Percentiles rank a stretch among this genome's conserved stretches.
Evolutionary conservation across 78 protist genomes (phyloP).

Genomic region (Blattamonas nauphoetae): DNA sequence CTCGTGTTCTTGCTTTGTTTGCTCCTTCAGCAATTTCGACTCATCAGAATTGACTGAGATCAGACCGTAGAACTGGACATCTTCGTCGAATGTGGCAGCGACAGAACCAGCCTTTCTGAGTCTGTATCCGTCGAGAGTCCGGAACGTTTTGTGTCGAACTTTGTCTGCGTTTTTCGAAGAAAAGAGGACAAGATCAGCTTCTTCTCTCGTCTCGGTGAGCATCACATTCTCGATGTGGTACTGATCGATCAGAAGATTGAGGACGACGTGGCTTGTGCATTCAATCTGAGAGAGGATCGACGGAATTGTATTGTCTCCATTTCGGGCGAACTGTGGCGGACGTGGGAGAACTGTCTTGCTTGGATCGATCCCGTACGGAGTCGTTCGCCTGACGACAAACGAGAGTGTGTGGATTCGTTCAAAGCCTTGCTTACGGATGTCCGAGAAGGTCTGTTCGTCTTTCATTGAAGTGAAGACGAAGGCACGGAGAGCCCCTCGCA

Average conservation of each 20-base stretch:
- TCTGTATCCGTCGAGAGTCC: neutral
- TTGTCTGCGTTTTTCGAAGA: neutral
- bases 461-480: neutral
- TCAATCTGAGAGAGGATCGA: neutral
- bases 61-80: too few species aligned
- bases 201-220: neutral
- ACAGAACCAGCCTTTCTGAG: neutral
- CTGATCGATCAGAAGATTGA: conserved; percentile 5
- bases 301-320: neutral
- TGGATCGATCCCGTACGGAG: too few species aligned
- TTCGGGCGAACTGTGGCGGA: too few species aligned
- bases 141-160: neutral
- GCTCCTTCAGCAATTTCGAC: too few species aligned
- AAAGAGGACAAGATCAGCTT: neutral
- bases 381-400: neutral
- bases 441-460: neutral
- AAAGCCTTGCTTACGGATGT: too few species aligned
- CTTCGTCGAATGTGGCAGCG: neutral
- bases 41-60: too few species aligned
- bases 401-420: too few species aligned
- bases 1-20: too few species aligned
- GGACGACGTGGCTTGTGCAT: neutral
- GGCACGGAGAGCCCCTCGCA: neutral
- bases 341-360: neutral
- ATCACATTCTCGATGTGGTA: neutral